A percentile compares a stretch with the other conserved stretches of the same genome.
Evolutionary conservation across 768 basidiomycete species (phyloP).

Genomic region (Amanita exitialis): DNA sequence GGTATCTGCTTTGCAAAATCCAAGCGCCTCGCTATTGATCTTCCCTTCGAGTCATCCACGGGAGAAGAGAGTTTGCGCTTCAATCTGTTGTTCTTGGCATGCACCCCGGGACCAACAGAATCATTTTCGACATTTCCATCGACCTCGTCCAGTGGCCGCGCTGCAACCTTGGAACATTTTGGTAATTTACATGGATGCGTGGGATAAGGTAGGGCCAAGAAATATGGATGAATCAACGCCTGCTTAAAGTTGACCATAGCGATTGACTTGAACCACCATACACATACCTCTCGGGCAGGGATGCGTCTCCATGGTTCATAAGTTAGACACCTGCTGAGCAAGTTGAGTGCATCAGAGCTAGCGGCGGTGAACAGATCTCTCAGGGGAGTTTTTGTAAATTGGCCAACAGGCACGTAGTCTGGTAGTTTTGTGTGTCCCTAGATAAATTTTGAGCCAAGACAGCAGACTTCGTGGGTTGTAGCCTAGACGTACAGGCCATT

Average conservation of each 20-base stretch:
- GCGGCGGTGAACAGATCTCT: conserved; percentile 89
- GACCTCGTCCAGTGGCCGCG: conserved; percentile 63
- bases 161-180: conserved; percentile 40
- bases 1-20: conserved; percentile 51
- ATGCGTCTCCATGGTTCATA: conserved; percentile 85
- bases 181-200: conserved; percentile 86
- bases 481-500: conserved; percentile 74
- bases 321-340: conserved; percentile 67
- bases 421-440: conserved; percentile 89
- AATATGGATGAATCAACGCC: conserved; percentile 86
- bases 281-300: conserved; percentile 63
- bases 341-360: conserved; percentile 72
- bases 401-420: conserved; percentile 80
- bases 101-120: conserved; percentile 39
- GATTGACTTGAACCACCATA: not conserved
- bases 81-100: conserved; percentile 43
- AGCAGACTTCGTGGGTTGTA: not conserved
- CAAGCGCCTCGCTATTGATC: conserved; percentile 59
- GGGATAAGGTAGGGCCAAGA: conserved; percentile 77
- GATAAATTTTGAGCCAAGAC: not conserved
- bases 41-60: conserved; percentile 34
- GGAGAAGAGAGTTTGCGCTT: conserved; percentile 66
- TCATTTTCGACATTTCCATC: conserved; percentile 61
- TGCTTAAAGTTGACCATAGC: conserved; percentile 18
- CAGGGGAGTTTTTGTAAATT: conserved; percentile 75